Evolutionary conservation across 345 rosid genomes (phyloP), one percentile per base, ranked within the genome.

Genomic region (Salix viminalis): DNA sequence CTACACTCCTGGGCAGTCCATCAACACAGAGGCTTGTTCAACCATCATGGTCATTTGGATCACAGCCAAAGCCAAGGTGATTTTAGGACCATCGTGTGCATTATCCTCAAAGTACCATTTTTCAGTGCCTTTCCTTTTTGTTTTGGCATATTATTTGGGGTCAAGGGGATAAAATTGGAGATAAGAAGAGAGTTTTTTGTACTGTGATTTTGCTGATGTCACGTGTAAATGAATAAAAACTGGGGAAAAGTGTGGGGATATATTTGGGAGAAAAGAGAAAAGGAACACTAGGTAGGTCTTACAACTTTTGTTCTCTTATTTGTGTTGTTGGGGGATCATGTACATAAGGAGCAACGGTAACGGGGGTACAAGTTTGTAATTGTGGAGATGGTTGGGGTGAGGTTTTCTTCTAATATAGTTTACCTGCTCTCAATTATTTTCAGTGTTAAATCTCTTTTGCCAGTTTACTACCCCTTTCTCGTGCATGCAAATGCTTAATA

Each of bases 61-160:
- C 91, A 30, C 94, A 88, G 72, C 94, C 91, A n/a, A 91, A 79
- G 76, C 89, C 94, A 46, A 91, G 97, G 91, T 93, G 87, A 90
- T 41, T 69, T 10, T 28, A n/a, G 64, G 26, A 68, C 23, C 41
- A 37, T n/a, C 24, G 32, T 8, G 75, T 78, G 60, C 67, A 70
- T 50, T 21, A 65, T 21, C 69, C 37, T 65, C 67, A 30, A 30
- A 73, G 44, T 21, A 69, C 7, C 8, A 7, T 58, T 72, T 56
- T 65, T 62, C 58, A 42, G 80, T 7, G 70, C 48, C 69, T 77
- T 83, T 69, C 61, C 52, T 54, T 58, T 61, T 70, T 80, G 76
- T 54, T 75, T 80, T 71, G 11, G 36, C 69, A 60, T 67, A 52
- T 80, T 82, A 76, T 79, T 83, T 83, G 48, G 76, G 71, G 78